Conservation (phyloP, 768 basidiomycete species). For the Russula foetens region DNA sequence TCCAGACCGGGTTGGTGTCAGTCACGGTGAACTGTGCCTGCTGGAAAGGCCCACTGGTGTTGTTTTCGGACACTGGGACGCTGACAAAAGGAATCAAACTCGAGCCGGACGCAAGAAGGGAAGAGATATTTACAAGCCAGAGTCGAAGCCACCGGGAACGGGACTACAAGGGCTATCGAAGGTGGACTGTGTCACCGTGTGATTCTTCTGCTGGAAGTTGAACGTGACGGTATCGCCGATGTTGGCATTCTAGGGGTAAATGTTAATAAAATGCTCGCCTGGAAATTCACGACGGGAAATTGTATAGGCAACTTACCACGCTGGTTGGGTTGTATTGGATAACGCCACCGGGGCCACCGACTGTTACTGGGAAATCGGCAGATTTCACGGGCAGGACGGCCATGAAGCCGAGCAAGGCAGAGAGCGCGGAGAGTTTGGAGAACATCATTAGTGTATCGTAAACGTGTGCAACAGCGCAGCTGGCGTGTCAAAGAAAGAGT, state of each 20-base stretch:
- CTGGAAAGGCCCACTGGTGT: slow-evolving; percentile 37
- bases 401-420: slow-evolving; percentile 23
- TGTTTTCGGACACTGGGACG: slow-evolving; percentile 37
- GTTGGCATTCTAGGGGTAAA: slow-evolving; percentile 39
- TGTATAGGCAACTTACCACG: slow-evolving; percentile 22
- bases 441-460: slow-evolving; percentile 2
- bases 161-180: slow-evolving; percentile 41
- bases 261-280: background rate
- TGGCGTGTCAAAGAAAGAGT: background rate
- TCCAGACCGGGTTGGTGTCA: slow-evolving; percentile 45
- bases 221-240: slow-evolving; percentile 43
- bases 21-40: slow-evolving; percentile 36
- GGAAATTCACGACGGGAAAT: no score
- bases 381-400: slow-evolving; percentile 30
- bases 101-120: background rate
- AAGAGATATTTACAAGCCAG: slow-evolving; percentile 41
- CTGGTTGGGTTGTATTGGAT: slow-evolving; percentile 34
- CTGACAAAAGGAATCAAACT: slow-evolving; percentile 29
- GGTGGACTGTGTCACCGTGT: slow-evolving; percentile 48
- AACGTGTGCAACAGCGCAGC: background rate
- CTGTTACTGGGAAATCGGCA: slow-evolving; percentile 36
- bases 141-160: slow-evolving; percentile 42
- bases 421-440: slow-evolving; percentile 21
- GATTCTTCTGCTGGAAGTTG: slow-evolving; percentile 49
- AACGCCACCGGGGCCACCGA: slow-evolving; percentile 37